phyloP scores from a whole-genome alignment of 75 land plant species.

The Sequoiadendron giganteum region DNA sequence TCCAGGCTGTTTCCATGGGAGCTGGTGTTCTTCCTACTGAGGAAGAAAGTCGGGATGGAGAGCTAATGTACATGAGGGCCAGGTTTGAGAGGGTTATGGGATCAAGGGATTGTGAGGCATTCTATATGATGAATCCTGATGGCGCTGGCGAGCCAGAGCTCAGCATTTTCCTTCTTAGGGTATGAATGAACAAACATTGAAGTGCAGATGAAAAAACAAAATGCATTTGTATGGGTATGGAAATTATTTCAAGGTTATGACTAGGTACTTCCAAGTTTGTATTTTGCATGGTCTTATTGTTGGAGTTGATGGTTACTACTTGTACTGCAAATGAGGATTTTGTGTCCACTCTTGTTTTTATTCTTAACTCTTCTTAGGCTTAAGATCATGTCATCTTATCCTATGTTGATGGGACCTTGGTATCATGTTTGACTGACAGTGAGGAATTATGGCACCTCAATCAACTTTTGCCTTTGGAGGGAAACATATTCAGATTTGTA shows the following conservation, averaged over 20 bases:
- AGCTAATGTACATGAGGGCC: conserved; percentile 83
- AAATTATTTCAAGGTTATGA: neutral
- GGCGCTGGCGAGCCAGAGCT: conserved; percentile 88
- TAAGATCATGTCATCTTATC: too few relatives aligned
- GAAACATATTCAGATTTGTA: too few relatives aligned
- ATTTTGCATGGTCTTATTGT: neutral
- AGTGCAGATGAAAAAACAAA: neutral
- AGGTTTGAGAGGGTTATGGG: conserved; percentile 90
- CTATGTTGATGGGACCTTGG: too few relatives aligned
- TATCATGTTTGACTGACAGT: too few relatives aligned
- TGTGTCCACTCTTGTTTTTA: too few relatives aligned
- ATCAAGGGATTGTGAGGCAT: conserved; percentile 82
- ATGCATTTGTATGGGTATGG: neutral
- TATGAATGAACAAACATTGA: conserved; percentile 18
- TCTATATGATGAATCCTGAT: conserved; percentile 97
- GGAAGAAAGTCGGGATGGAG: conserved; percentile 20
- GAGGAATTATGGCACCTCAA: too few relatives aligned
- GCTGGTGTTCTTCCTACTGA: conserved; percentile 27
- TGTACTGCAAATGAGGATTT: too few relatives aligned
- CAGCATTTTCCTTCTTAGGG: conserved; percentile 80
- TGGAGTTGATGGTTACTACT: neutral
- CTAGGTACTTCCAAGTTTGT: neutral
- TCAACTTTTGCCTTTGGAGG: too few relatives aligned
- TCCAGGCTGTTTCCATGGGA: conserved; percentile 29
- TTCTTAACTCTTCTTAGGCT: too few relatives aligned